Evolutionary conservation across 441 rosid genomes (phyloP).

Genomic region (Populus hybrid): DNA sequence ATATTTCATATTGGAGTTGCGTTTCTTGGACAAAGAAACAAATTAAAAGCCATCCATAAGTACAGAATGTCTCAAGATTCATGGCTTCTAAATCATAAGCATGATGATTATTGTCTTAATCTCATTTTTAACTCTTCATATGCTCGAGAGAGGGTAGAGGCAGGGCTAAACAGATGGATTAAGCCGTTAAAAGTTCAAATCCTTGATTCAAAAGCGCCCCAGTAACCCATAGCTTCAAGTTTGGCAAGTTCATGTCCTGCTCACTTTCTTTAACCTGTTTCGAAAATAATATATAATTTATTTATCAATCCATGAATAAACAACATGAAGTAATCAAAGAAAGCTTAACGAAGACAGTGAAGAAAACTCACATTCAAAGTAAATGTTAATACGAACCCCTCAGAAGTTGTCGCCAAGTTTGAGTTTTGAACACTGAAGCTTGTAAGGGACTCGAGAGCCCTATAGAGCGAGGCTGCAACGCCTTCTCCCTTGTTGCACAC

Average conservation of each 20-base stretch:
- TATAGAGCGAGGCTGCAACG: constrained; percentile 60
- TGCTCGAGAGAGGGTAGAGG: background rate
- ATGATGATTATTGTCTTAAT: too few relatives aligned
- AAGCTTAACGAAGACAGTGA: background rate
- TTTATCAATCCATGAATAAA: background rate
- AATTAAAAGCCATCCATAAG: too few relatives aligned
- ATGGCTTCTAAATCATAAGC: background rate
- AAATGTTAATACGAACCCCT: constrained; percentile 49
- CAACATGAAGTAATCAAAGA: background rate
- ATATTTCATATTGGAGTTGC: too few relatives aligned
- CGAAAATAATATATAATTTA: background rate
- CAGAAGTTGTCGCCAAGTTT: constrained; percentile 52
- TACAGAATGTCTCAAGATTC: background rate
- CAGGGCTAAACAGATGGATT: background rate
- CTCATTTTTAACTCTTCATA: too few relatives aligned
- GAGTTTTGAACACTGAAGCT: constrained; percentile 64
- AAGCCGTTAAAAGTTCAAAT: constrained; percentile 44
- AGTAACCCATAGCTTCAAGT: constrained; percentile 68
- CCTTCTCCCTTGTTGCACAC: constrained; percentile 55
- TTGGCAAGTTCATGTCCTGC: constrained; percentile 52
- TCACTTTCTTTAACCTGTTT: constrained; percentile 55
- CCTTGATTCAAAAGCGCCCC: constrained; percentile 83
- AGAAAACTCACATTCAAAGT: constrained; percentile 47
- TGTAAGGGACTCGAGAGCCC: constrained; percentile 65
- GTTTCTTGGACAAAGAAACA: too few relatives aligned